Evolutionary conservation across 176 grass and related monocot genomes (phyloP), one percentile per base, ranked within the genome.

Genomic region (Aegilops bicornis): DNA sequence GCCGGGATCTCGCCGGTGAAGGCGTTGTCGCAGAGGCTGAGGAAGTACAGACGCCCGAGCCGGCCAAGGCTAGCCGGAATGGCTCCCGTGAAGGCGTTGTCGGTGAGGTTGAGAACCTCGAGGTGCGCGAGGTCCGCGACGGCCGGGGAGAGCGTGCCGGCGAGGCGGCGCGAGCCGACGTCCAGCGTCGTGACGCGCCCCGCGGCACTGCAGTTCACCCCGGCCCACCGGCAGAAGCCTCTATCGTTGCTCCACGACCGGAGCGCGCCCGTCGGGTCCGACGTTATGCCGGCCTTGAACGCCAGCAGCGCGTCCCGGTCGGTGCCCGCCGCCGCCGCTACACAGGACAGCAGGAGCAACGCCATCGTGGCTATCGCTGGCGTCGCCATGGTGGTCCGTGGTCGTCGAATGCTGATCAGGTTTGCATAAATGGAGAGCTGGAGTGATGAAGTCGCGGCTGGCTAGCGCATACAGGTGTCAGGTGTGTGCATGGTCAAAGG

Each of bases 21-120:
- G 1, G 10, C 39, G 78, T 87, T 87, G 40, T 81, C 59, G 69
- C 85, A 87, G 40, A 87, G 85, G 74, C 63, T 56, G 73, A 85
- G 42, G 8, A 0, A 78, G 3, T 0, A 0, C 4, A 85, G 61
- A 1, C 73, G 62, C 13, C 4, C 27, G 22, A 86, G 84, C 8
- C 32, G 14, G 19, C 84, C 74, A 1, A 86, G 60, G 74, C 74
- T 68, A 0, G 61, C 14, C 7, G 73, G 70, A 9, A 85, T 67
- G 43, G 5, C 2, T 0, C 62, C 83, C 0, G 74, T 42, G 63
- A 86, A 3, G 10, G 3, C 63, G 63, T 86, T 86, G 1, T 2
- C 1, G 5, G 63, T 78, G 84, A 78, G 63, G 74, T 78, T 69
- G 63, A 86, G 25, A 0, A 40, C 6, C 62, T 29, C n/a, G 31